Conservation (phyloP, 2,329 filamentous ascomycete genomes). For the Keithomyces neogunnii region DNA sequence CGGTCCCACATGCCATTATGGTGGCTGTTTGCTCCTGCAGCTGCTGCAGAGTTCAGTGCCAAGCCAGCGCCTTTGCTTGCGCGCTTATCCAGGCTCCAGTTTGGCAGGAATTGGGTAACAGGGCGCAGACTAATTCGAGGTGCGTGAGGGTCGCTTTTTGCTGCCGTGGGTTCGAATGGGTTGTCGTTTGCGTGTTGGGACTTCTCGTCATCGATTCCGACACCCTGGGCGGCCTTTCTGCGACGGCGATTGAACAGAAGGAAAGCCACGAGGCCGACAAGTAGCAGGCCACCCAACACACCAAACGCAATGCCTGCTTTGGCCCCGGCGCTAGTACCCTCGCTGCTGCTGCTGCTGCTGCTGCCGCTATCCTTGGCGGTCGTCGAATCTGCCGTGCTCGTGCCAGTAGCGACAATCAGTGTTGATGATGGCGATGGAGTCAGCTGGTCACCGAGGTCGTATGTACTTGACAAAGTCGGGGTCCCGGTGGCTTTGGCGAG, state of each 20-base stretch:
- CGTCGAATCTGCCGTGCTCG: conserved; percentile 10
- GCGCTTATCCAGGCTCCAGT: conserved; percentile 40
- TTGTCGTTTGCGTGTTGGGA: conserved; percentile 26
- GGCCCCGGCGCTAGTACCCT: conserved; percentile 26
- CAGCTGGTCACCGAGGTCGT: conserved; percentile 8
- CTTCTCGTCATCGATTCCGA: conserved; percentile 58
- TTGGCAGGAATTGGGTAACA: conserved; percentile 73
- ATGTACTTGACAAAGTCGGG: conserved; percentile 7
- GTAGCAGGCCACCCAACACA: conserved; percentile 59
- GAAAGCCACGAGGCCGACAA: conserved; percentile 59
- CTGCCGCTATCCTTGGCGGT: neutral
- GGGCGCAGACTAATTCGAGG: conserved; percentile 81
- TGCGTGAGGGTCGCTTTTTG: conserved; percentile 38
- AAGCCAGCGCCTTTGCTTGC: conserved; percentile 40
- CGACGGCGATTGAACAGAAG: conserved; percentile 63
- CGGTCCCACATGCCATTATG: conserved; percentile 39
- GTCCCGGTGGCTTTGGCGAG: conserved; percentile 23
- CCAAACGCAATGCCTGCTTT: conserved; percentile 85
- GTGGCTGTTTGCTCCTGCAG: conserved; percentile 9
- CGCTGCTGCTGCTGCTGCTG: neutral
- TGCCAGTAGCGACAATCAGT: conserved; percentile 12
- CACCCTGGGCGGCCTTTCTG: conserved; percentile 49
- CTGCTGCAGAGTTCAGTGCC: conserved; percentile 23
- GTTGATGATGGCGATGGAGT: conserved; percentile 8
- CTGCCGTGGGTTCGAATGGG: conserved; percentile 8